Base-by-base conservation (phyloP, 495 filamentous ascomycete genomes). In the Penicillium chermesinum region DNA sequence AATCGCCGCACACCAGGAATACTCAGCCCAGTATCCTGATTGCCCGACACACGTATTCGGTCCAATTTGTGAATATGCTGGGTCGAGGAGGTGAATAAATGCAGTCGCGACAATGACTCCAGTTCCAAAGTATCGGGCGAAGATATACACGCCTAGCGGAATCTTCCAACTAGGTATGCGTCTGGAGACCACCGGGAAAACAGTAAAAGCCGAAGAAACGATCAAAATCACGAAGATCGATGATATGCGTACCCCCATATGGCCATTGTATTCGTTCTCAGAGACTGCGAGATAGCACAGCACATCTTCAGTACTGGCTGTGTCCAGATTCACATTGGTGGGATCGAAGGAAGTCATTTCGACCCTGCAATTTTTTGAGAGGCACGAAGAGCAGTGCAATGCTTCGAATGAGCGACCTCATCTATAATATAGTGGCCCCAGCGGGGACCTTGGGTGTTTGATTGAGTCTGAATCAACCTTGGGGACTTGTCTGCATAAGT, bases 71-170 rank as follows among this genome's bases (percentile, higher is more conserved):
- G 53, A 54, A 49, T 79, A 78, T 0, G 75, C 75, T 0, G 78
- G 76, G 40, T 77, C 76, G 1, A 80, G 69, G 0, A 79, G 67
- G 39, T 66, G 62, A 9, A 71, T 59, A 36, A 88, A 91, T 2
- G 87, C 85, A 3, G 84, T 88, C 6, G 80, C 80, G 6, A 87
- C 68, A 50, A 86, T 86, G 46, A 87, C 84, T 4, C 84, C 84
- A 0, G 80, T 79, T 14, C 85, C 84, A 48, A 87, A 84, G 54
- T 85, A 86, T 45, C 82, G 81, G 4, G 81, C 81, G 40, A 89
- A 72, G 55, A 90, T 85, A 62, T 87, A 90, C 7, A 77, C 78
- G 37, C 69, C 71, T 38, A 72, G 67, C 1, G 83, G 86, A 0
- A 88, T 71, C 15, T 69, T 80, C 52, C 85, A 54, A 1, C 70